These are phyloP conservation scores for Vickermania spadyakhi DNA, from an alignment of 208 protist genomes.

Conservation along the genomic window DNA sequence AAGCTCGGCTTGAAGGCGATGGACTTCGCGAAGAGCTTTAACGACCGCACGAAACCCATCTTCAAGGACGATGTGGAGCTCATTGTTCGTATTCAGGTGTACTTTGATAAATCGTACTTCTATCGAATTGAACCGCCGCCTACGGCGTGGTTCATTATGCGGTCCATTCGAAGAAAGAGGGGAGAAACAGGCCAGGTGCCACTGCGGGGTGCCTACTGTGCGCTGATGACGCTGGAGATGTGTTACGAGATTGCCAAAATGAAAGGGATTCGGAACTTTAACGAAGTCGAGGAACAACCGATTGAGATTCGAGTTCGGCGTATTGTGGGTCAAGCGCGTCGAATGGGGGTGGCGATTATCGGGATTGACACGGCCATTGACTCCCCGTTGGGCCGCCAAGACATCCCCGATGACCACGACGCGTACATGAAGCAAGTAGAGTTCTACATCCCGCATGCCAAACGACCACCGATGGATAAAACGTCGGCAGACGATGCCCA, in stretches of 20 bases:
- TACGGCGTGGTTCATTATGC: slow-evolving; percentile 79
- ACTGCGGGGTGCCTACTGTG: slow-evolving; percentile 51
- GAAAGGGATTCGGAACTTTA: slow-evolving; percentile 68
- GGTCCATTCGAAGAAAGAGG: slow-evolving; percentile 72
- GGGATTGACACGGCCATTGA: slow-evolving; percentile 72
- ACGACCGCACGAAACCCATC: slow-evolving; percentile 79
- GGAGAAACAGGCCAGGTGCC: slow-evolving; percentile 60
- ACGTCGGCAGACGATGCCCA: neutral
- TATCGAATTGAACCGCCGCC: slow-evolving; percentile 83
- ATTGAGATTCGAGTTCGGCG: slow-evolving; percentile 81
- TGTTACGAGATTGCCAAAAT: slow-evolving; percentile 87
- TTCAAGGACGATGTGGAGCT: slow-evolving; percentile 87
- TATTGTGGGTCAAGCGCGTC: slow-evolving; percentile 73
- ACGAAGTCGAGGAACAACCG: slow-evolving; percentile 58
- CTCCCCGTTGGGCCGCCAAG: slow-evolving; percentile 43
- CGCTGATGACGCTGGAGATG: slow-evolving; percentile 87
- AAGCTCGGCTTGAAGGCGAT: slow-evolving; percentile 85
- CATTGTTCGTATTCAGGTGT: slow-evolving; percentile 85
- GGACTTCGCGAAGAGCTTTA: slow-evolving; percentile 88
- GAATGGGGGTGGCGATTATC: slow-evolving; percentile 85
- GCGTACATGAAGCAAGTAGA: slow-evolving; percentile 30
- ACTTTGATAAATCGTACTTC: slow-evolving; percentile 87
- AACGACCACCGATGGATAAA: neutral
- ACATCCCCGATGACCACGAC: neutral
- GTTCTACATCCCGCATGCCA: neutral